Conservation (phyloP, 345 rosid genomes). For the Bruguiera gymnorhiza region DNA sequence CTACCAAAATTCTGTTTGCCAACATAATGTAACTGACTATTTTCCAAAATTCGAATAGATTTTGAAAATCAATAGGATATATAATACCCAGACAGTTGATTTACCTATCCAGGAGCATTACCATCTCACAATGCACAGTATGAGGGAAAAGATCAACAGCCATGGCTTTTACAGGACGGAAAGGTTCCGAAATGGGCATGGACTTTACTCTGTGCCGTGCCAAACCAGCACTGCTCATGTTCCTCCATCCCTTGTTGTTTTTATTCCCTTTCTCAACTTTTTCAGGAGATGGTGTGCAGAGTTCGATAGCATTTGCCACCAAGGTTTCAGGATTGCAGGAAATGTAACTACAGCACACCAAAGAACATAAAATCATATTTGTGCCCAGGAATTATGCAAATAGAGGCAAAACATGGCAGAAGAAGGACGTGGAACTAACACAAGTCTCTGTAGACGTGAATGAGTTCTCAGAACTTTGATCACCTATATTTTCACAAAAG, state of each 20-base stretch:
- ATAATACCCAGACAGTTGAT: neutral
- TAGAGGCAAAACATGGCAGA: neutral
- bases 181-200: slow-evolving; percentile 88
- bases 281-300: slow-evolving; percentile 76
- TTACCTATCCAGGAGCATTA: slow-evolving; percentile 85
- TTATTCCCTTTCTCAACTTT: slow-evolving; percentile 63
- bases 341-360: slow-evolving; percentile 57
- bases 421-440: slow-evolving; percentile 51
- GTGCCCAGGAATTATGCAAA: neutral
- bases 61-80: too few relatives aligned
- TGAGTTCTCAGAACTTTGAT: slow-evolving; percentile 79
- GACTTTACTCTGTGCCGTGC: slow-evolving; percentile 84
- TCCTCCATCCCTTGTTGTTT: slow-evolving; percentile 61
- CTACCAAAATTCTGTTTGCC: too few relatives aligned
- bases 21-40: too few relatives aligned
- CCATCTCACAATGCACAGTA: slow-evolving; percentile 92
- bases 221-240: slow-evolving; percentile 70
- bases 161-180: slow-evolving; percentile 88
- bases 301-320: slow-evolving; percentile 88
- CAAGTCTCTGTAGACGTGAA: slow-evolving; percentile 60
- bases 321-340: slow-evolving; percentile 96
- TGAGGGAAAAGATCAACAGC: slow-evolving; percentile 97
- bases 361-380: slow-evolving; percentile 2
- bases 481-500: slow-evolving; percentile 44
- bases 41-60: too few relatives aligned